These are phyloP conservation scores for Umbelopsis sp. DNA, from an alignment of 371 early-diverging fungal species.

Conservation along the genomic window DNA sequence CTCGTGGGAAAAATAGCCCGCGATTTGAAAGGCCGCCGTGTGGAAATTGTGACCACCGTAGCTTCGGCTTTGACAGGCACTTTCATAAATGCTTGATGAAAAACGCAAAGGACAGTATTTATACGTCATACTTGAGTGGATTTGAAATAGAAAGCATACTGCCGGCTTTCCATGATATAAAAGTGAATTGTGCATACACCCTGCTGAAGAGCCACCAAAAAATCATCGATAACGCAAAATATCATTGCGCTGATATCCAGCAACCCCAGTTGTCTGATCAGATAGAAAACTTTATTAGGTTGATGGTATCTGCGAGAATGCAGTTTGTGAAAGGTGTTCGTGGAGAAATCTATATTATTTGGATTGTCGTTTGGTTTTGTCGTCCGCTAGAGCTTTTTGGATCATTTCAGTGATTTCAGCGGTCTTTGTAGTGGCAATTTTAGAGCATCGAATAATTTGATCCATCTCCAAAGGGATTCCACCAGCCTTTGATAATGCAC, in stretches of 20 bases:
- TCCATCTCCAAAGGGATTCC: slow-evolving; percentile 75
- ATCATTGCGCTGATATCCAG: too few relatives aligned
- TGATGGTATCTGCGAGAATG: not conserved
- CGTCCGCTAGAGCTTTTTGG: slow-evolving; percentile 62
- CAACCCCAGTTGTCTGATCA: not conserved
- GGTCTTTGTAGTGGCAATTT: slow-evolving; percentile 77
- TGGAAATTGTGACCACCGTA: not conserved
- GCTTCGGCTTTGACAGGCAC: too few relatives aligned
- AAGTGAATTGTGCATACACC: too few relatives aligned
- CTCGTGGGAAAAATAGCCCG: slow-evolving; percentile 13
- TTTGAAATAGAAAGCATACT: too few relatives aligned
- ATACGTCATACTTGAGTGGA: too few relatives aligned
- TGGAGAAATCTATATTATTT: not conserved
- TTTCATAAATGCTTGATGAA: not conserved
- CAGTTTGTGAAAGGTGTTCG: too few relatives aligned
- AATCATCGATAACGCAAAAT: too few relatives aligned
- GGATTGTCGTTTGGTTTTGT: slow-evolving; percentile 30
- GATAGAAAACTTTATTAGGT: not conserved
- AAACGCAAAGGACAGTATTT: too few relatives aligned
- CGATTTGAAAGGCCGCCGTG: not conserved
- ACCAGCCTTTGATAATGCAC: slow-evolving; percentile 91
- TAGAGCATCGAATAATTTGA: slow-evolving; percentile 74
- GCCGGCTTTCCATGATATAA: too few relatives aligned
- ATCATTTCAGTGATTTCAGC: slow-evolving; percentile 75
- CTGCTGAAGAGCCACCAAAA: too few relatives aligned